A percentile compares a stretch with the other conserved stretches of the same genome.
Evolutionary conservation across 2,329 filamentous ascomycete species (phyloP).

Genomic region (Myriangium duriaei): DNA sequence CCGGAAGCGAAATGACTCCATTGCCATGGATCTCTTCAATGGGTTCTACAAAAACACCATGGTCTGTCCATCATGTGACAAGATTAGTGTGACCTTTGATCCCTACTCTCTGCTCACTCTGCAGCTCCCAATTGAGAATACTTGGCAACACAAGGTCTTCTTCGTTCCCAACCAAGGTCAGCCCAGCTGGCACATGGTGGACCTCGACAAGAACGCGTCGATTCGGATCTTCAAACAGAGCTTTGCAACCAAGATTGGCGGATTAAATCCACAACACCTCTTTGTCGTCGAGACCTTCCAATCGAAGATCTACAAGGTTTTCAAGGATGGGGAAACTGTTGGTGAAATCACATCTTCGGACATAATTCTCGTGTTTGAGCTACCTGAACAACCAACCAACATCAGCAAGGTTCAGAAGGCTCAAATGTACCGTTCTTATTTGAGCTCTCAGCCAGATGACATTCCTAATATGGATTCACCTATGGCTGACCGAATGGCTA

Average conservation of each 20-base stretch:
- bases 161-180: slow-evolving; percentile 65
- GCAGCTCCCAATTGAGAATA: slow-evolving; percentile 74
- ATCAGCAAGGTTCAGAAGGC: slow-evolving; percentile 27
- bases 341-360: slow-evolving; percentile 52
- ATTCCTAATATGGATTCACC: slow-evolving; percentile 45
- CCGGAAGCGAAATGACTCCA: slow-evolving; percentile 81
- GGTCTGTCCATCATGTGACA: slow-evolving; percentile 78
- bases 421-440: slow-evolving; percentile 10
- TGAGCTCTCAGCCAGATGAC: slow-evolving; percentile 28
- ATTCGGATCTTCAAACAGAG: slow-evolving; percentile 55
- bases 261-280: slow-evolving; percentile 47
- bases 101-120: slow-evolving; percentile 92
- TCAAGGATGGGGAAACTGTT: slow-evolving; percentile 56
- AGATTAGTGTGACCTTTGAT: slow-evolving; percentile 97
- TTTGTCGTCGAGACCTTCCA: slow-evolving; percentile 74
- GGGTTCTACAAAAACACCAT: slow-evolving; percentile 98
- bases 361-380: slow-evolving; percentile 60
- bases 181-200: slow-evolving; percentile 62
- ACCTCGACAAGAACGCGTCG: slow-evolving; percentile 64
- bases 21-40: slow-evolving; percentile 89
- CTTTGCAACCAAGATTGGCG: slow-evolving; percentile 40
- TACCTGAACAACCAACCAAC: slow-evolving; percentile 70
- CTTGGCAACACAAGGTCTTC: slow-evolving; percentile 62
- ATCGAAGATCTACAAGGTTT: slow-evolving; percentile 74
- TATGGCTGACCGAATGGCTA: slow-evolving; percentile 52